Evolutionary conservation across 805 yeast genomes (phyloP), one percentile per base, ranked within the genome.

Genomic region (Zygoascus biomembranicola): DNA sequence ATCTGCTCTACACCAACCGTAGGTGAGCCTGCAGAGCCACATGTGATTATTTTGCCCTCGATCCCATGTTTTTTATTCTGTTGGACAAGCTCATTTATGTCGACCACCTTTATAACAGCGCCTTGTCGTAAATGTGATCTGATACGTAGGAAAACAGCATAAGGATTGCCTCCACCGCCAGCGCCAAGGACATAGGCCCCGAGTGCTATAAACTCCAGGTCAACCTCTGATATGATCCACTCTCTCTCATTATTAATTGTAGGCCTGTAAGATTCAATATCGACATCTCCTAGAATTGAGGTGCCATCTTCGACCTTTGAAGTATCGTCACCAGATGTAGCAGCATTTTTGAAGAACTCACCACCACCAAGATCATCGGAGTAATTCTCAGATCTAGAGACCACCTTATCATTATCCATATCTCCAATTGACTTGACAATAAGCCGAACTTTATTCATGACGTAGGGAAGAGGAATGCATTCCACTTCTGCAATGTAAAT

Each of bases 81-180:
- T 51, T 46, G 52, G 52, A 28, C 57, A 11, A 64, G 55, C 57
- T 68, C 73, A 26, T 66, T 64, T 37, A 69, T 53, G 58, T 72
- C 73, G 48, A 75, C 61, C 11, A 76, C 71, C 43, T 48, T 61
- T 28, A 73, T 62, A 1, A 52, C 52, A 16, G 64, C 70, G 8
- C 78, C 79, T 1, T 57, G 48, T 42, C 72, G 56, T n/a, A 75
- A 47, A 47, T 64, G 52, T 49, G 69, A 69, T 45, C 52, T 47
- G 1, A 67, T 58, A 46, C 69, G 72, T 39, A 76, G 61, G 55
- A 58, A 73, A n/a, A 59, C 60, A 5, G 76, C 64, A 60, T 75
- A 73, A 23, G 80, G 79, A 50, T 69, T 69, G 43, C 80, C 80
- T 31, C 80, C 80, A 11, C 80, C 80, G 2, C 79, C 80, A 60